These are phyloP conservation scores for Xylariaceae sp. DNA, from an alignment of 2,329 filamentous ascomycete genomes.

Conservation along the genomic window DNA sequence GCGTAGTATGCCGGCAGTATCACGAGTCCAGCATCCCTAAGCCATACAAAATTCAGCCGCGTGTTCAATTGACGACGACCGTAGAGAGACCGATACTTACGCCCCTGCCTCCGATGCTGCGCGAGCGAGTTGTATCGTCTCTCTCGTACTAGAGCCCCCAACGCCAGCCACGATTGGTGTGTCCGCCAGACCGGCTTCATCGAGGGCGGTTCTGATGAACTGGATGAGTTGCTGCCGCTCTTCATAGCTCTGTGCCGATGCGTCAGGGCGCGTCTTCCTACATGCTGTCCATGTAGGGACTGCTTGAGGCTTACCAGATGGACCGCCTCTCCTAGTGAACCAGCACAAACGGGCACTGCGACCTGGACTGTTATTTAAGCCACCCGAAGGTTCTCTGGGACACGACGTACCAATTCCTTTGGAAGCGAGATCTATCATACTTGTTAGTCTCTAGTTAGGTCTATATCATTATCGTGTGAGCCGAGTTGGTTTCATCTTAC, in stretches of 20 bases:
- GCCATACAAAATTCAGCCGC: background rate
- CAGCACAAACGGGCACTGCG: slow-evolving; percentile 22
- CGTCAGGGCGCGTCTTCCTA: background rate
- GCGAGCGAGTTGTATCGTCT: slow-evolving; percentile 16
- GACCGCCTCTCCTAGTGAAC: slow-evolving; percentile 20
- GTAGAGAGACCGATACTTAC: slow-evolving; percentile 9
- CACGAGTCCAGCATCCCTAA: slow-evolving; percentile 20
- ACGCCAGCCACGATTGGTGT: slow-evolving; percentile 21
- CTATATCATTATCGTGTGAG: no score
- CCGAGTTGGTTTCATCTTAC: no score
- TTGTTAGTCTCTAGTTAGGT: no score
- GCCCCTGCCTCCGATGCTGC: slow-evolving; percentile 18
- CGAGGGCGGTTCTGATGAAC: slow-evolving; percentile 17
- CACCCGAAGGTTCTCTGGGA: no score
- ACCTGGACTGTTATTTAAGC: no score
- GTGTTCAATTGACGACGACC: no score
- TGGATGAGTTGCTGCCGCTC: slow-evolving; percentile 15
- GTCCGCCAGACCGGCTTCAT: slow-evolving; percentile 12
- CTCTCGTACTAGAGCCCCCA: slow-evolving; percentile 18
- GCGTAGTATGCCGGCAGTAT: slow-evolving; percentile 23
- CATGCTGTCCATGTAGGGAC: no score
- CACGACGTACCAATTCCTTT: slow-evolving; percentile 6
- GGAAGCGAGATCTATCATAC: slow-evolving; percentile 4
- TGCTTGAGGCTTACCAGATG: slow-evolving; percentile 16
- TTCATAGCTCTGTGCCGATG: slow-evolving; percentile 14